phyloP scores from a whole-genome alignment of 352 stramenopile genomes.

The Discostella stelligera region DNA sequence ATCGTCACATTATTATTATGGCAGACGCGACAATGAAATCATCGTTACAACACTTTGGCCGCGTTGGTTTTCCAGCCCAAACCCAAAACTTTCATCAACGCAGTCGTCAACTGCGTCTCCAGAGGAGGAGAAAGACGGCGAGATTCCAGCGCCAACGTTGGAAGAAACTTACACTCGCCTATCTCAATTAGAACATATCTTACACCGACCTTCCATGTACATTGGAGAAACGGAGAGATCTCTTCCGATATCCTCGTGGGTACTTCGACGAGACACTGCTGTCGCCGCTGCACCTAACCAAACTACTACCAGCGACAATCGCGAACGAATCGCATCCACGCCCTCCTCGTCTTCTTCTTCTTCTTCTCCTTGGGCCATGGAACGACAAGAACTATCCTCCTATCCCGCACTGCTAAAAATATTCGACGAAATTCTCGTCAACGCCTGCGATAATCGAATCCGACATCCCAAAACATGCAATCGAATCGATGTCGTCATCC shows the following conservation, averaged over 20 bases:
- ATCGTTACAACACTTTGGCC: neutral
- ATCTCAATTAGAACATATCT: conserved; percentile 96
- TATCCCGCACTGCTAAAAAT: conserved; percentile 97
- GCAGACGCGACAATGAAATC: neutral
- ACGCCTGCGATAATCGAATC: conserved; percentile 98
- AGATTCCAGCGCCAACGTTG: conserved; percentile 30
- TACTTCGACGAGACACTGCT: conserved; percentile 82
- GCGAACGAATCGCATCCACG: neutral
- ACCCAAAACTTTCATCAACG: neutral
- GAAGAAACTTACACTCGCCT: conserved; percentile 85
- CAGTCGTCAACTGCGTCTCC: neutral
- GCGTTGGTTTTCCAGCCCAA: neutral
- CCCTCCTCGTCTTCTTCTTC: conserved; percentile 13
- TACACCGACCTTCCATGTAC: conserved; percentile 97
- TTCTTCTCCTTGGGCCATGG: conserved; percentile 46
- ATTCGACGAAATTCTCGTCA: conserved; percentile 99
- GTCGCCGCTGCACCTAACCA: neutral
- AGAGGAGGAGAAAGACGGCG: neutral
- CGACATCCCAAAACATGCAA: conserved; percentile 86
- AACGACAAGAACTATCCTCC: conserved; percentile 53
- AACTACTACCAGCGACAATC: conserved; percentile 1
- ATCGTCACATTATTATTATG: neutral
- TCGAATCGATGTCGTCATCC: conserved; percentile 87
- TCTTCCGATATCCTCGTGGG: conserved; percentile 89
- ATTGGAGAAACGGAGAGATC: conserved; percentile 93